Conservation (phyloP, 495 filamentous ascomycete species). For the Penicillium ucsense region DNA sequence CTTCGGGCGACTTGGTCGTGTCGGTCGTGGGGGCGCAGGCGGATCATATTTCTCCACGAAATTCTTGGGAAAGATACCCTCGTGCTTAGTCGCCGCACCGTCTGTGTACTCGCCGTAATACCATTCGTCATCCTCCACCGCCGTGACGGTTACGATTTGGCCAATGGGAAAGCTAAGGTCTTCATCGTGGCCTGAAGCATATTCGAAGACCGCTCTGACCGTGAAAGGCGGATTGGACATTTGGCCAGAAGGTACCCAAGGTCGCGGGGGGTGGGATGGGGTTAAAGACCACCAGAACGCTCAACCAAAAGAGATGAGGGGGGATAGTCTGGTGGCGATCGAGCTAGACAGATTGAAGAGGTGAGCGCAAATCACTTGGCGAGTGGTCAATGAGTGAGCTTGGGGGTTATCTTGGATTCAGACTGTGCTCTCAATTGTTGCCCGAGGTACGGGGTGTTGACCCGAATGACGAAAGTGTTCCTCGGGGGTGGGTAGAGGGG, state of each 20-base stretch:
- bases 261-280: constrained; percentile 9
- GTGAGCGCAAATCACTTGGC: no score
- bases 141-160: constrained; percentile 89
- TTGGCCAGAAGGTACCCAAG: constrained; percentile 26
- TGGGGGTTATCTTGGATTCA: no score
- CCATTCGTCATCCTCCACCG: constrained; percentile 89
- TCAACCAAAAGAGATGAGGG: constrained; percentile 8
- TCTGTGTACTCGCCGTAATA: constrained; percentile 87
- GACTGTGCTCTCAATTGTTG: background rate
- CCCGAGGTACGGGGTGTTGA: constrained; percentile 8
- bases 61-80: constrained; percentile 93
- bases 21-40: constrained; percentile 76
- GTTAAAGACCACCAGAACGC: constrained; percentile 6
- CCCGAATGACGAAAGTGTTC: constrained; percentile 11
- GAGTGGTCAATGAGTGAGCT: no score
- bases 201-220: constrained; percentile 92
- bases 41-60: constrained; percentile 95
- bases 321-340: background rate
- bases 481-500: background rate
- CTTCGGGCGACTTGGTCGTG: constrained; percentile 59
- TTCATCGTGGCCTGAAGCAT: constrained; percentile 82
- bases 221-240: constrained; percentile 80
- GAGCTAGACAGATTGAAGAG: no score
- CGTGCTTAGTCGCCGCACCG: constrained; percentile 56
- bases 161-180: constrained; percentile 80